Base-by-base conservation (phyloP, 768 basidiomycete species). In the Russula foetens region DNA sequence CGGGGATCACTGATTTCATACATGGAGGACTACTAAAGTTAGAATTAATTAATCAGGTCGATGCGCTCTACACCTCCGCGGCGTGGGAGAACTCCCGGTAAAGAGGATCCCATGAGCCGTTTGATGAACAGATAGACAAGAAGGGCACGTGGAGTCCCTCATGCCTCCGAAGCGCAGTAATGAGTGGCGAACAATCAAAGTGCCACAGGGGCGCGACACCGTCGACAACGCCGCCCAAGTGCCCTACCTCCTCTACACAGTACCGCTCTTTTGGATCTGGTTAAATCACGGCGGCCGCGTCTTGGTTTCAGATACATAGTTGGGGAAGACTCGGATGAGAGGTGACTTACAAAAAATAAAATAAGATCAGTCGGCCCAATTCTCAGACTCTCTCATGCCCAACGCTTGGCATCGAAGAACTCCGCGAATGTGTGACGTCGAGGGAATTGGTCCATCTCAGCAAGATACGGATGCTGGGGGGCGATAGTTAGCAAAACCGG, bases 361-460 rank as follows among this genome's bases (percentile, higher is more conserved):
- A n/a, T n/a, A n/a, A n/a, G n/a, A n/a, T n/a, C n/a, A 35, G 35
- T 35, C 35, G 35, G 11, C 31, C 35, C 14, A 12, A 35, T 35
- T 12, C 35, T 35, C 2, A 12, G 35, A 5, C 35, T 12, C 2
- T 11, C 14, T 35, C 9, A 35, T 35, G 14, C 35, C 19, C 50
- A 33, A 41, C 17, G 35, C 43, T 31, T 15, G n/a, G 1, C 28
- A 28, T 21, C 35, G 45, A 58, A 58, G 33, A 57, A 62, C 38
- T 62, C 51, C 9, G 51, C 31, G 35, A 62, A 62, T 23, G 50
- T 53, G 29, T 23, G 9, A 19, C 43, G 56, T 47, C 60, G 55
- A 47, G 60, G 60, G 33, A 62, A 62, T 12, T 45, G 56, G 12
- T 62, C 60, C 56, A 62, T 57, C 50, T 62, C 60, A 3, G 29